Evolutionary conservation across 352 stramenopile species (phyloP).

Genomic region (Pythium dissimile): DNA sequence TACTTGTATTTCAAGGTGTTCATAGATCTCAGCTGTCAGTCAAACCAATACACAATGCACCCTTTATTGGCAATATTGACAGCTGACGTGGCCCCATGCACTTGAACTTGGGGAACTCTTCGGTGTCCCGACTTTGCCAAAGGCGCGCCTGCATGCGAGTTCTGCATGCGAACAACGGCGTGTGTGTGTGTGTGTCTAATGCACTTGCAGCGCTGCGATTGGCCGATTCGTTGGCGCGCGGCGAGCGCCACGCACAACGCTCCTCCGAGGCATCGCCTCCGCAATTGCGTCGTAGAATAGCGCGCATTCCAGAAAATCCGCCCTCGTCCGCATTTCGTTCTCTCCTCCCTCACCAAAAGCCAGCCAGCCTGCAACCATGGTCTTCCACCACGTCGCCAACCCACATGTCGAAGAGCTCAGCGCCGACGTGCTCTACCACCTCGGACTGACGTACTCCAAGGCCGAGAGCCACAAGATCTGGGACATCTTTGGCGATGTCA

Average conservation of each 20-base stretch:
- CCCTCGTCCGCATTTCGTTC: neutral
- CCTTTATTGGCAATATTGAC: neutral
- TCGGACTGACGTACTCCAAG: slow-evolving; percentile 54
- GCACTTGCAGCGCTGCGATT: neutral
- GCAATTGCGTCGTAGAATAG: neutral
- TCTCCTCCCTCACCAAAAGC: neutral
- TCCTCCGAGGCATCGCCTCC: neutral
- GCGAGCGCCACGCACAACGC: neutral
- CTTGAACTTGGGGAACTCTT: neutral
- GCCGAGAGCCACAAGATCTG: slow-evolving; percentile 37
- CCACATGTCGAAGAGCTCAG: slow-evolving; percentile 47
- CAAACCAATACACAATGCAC: too few species aligned
- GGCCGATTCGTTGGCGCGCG: neutral
- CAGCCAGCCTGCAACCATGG: neutral
- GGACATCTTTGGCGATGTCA: slow-evolving; percentile 59
- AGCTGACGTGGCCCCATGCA: neutral
- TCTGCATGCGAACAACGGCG: neutral
- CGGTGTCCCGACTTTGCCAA: too few species aligned
- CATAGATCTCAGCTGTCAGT: too few species aligned
- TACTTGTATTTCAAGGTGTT: too few species aligned
- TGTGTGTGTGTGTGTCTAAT: neutral
- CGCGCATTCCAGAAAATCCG: too few species aligned
- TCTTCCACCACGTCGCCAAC: slow-evolving; percentile 52
- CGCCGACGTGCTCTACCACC: slow-evolving; percentile 71
- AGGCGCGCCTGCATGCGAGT: neutral